Base-by-base conservation (phyloP, 768 basidiomycete species). In the Pisolithus orientalis region DNA sequence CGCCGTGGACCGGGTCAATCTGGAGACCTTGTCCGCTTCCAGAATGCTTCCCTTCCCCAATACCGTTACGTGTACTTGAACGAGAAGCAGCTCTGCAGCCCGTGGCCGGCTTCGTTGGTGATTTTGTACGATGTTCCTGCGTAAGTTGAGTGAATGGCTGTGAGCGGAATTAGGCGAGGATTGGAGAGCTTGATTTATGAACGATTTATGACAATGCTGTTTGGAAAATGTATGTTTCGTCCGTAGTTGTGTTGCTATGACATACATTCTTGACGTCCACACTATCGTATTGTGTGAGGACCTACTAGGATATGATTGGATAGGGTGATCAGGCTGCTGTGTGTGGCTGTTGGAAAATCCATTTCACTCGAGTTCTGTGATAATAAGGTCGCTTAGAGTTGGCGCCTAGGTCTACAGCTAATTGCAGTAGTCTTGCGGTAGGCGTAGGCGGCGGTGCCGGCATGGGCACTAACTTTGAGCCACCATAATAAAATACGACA, bases 101-200 rank as follows among this genome's bases (percentile, higher is more conserved):
- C 85, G 16, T 89, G 87, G 87, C 84, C 88, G 0, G 78, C 76
- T 6, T 80, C 81, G 2, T 70, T 90, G 76, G 69, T 80, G 27
- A 60, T 89, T 34, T 70, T 82, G 71, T 68, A 68, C 17, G 67
- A 68, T 48, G 40, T 17, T 24, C 34, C 66, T 43, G 51, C 53
- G 45, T 67, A 59, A 68, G 44, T 14, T 16, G 27, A 28, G 17
- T 42, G 40, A 21, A 2, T 17, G 17, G 17, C n/a, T 2, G 34
- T 34, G 13, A 32, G 32, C 13, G 17, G 24, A 17, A 6, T 7
- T 17, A 8, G 40, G 40, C 24, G 40, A 42, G 40, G 14, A 13
- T 17, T 17, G n/a, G 39, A 39, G 39, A n/a, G 10, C 14, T 25
- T 29, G 8, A n/a, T 7, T 29, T 8, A 44, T 44, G 43, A 34